Conservation (phyloP, 2,329 filamentous ascomycete species). For the Byssothecium circinans region DNA sequence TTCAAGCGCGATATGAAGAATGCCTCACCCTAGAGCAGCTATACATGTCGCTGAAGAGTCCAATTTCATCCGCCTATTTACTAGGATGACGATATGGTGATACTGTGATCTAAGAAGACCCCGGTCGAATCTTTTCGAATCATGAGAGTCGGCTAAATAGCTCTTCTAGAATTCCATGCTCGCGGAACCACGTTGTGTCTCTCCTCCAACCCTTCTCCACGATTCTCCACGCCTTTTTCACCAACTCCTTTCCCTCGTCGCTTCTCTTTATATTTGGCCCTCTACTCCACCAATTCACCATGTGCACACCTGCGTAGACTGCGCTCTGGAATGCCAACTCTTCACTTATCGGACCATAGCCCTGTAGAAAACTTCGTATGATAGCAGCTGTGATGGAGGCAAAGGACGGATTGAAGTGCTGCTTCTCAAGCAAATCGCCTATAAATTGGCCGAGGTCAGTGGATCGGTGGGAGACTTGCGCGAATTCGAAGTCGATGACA, state of each 20-base stretch:
- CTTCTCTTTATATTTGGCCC: background rate
- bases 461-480: conserved; percentile 1
- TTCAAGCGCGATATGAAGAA: conserved; percentile 51
- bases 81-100: too few relatives aligned
- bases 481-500: conserved; percentile 13
- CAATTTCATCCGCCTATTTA: too few relatives aligned
- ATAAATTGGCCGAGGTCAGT: conserved; percentile 10
- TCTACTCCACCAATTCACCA: conserved; percentile 10
- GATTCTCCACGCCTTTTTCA: conserved; percentile 2
- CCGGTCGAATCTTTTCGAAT: too few relatives aligned
- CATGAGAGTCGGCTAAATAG: too few relatives aligned
- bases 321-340: conserved; percentile 5
- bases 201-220: conserved; percentile 5
- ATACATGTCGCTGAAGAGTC: too few relatives aligned
- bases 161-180: too few relatives aligned
- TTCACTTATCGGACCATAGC: conserved; percentile 4
- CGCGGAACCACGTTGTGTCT: conserved; percentile 2
- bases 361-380: background rate
- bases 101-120: too few relatives aligned
- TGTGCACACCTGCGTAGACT: conserved; percentile 6
- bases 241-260: background rate
- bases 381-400: background rate
- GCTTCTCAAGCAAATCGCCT: conserved; percentile 7
- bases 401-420: background rate
- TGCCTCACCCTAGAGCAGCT: conserved; percentile 36